These are phyloP conservation scores for Colletotrichum costaricense DNA, from an alignment of 2,329 filamentous ascomycete species.

Conservation along the genomic window DNA sequence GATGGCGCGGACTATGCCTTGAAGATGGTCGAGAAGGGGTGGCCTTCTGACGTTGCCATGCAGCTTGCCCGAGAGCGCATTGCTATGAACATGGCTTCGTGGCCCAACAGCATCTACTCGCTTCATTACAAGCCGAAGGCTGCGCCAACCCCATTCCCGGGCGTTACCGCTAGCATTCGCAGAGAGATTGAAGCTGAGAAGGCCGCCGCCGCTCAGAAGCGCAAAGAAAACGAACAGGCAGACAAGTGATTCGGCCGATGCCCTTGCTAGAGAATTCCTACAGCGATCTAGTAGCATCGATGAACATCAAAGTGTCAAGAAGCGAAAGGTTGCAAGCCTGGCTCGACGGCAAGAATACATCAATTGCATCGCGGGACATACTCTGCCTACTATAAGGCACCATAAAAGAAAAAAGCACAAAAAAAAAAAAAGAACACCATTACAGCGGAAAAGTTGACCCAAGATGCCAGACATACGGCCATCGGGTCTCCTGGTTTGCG, in stretches of 20 bases:
- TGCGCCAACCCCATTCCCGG: not conserved
- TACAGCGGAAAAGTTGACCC: not conserved
- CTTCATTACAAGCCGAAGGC: not conserved
- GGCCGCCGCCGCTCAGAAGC: too few species aligned
- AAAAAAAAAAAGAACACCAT: too few species aligned
- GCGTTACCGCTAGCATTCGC: not conserved
- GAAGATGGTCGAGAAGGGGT: not conserved
- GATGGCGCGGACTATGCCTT: not conserved
- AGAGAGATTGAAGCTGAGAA: not conserved
- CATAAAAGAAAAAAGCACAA: not conserved
- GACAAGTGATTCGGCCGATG: not conserved
- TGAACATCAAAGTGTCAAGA: not conserved
- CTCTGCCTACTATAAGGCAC: not conserved
- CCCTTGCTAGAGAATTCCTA: not conserved
- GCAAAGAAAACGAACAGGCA: not conserved
- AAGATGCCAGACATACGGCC: not conserved
- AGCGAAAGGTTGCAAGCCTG: not conserved
- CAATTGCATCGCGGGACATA: not conserved
- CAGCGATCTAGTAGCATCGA: not conserved
- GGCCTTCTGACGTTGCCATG: not conserved
- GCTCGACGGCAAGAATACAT: not conserved
- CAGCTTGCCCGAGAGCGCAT: not conserved
- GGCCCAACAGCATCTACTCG: not conserved
- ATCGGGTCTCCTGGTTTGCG: not conserved
- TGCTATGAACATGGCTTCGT: not conserved